A percentile compares a stretch with the other conserved stretches of the same genome.
phyloP scores from a whole-genome alignment of 2,329 filamentous ascomycete genomes.

The Dactylonectria estremocensis region DNA sequence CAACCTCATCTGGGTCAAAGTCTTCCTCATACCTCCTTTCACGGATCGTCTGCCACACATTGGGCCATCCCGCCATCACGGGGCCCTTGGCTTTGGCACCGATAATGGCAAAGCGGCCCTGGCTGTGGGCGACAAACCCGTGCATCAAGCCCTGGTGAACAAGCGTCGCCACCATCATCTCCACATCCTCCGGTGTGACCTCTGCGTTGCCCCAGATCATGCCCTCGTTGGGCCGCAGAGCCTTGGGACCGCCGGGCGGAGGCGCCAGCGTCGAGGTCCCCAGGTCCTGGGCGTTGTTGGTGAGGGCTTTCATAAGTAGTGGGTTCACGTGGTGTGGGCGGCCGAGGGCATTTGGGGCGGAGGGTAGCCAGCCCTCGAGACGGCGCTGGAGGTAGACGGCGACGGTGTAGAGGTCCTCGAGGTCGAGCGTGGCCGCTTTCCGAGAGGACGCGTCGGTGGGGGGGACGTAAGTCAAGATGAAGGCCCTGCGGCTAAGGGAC shows the following conservation, averaged over 20 bases:
- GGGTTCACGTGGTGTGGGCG: constrained; percentile 62
- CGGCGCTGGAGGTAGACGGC: constrained; percentile 77
- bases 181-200: constrained; percentile 76
- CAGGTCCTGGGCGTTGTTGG: constrained; percentile 60
- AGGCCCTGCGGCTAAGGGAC: constrained; percentile 82
- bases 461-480: constrained; percentile 83
- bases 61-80: constrained; percentile 81
- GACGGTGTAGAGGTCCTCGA: constrained; percentile 76
- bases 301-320: constrained; percentile 67
- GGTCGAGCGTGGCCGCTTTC: constrained; percentile 81
- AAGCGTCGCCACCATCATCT: constrained; percentile 82
- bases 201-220: constrained; percentile 75
- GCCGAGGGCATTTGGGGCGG: constrained; percentile 51
- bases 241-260: constrained; percentile 62
- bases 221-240: constrained; percentile 71
- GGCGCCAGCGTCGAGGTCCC: constrained; percentile 62
- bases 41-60: constrained; percentile 78
- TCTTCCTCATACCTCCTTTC: constrained; percentile 72
- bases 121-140: constrained; percentile 86
- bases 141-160: constrained; percentile 86
- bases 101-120: constrained; percentile 84
- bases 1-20: constrained; percentile 75
- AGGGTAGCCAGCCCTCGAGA: constrained; percentile 70
- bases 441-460: constrained; percentile 69
- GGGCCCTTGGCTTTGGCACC: constrained; percentile 79